Percentiles rank a stretch among this genome's conserved stretches.
Conservation (phyloP, 2,329 filamentous ascomycete species). For the Xylaria sp. region DNA sequence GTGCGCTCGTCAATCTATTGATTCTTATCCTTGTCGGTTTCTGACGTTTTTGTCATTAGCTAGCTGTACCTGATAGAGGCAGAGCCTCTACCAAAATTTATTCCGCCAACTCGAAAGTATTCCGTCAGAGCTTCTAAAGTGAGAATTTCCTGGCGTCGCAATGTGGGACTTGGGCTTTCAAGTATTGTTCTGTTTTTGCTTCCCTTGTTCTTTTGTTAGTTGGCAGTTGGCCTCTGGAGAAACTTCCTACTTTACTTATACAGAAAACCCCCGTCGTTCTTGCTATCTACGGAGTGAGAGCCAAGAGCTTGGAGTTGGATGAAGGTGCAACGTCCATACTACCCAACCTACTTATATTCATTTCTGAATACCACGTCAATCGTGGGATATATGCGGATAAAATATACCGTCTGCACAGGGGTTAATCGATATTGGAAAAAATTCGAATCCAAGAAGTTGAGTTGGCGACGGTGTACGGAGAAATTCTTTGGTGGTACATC, state of each 20-base stretch:
- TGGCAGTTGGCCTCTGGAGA: neutral
- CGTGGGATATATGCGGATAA: neutral
- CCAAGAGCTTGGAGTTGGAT: constrained; percentile 3
- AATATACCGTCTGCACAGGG: neutral
- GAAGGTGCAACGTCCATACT: neutral
- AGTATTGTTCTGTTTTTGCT: neutral
- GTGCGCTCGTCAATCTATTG: constrained; percentile 14
- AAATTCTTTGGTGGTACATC: neutral
- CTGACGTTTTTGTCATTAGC: neutral
- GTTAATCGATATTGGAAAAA: neutral
- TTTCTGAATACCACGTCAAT: neutral
- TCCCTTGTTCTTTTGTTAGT: neutral
- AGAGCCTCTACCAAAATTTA: neutral
- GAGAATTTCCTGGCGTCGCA: neutral
- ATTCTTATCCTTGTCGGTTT: constrained; percentile 9
- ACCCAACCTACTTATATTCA: neutral
- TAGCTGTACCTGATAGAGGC: neutral
- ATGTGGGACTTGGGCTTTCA: neutral
- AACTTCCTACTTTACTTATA: neutral
- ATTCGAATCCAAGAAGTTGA: neutral
- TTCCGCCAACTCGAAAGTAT: neutral
- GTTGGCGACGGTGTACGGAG: neutral
- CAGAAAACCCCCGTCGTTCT: neutral
- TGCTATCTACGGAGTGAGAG: neutral
- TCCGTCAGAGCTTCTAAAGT: neutral